Evolutionary conservation across 495 filamentous ascomycete species (phyloP), one percentile per base, ranked within the genome.

Genomic region (Xylaria sp.): DNA sequence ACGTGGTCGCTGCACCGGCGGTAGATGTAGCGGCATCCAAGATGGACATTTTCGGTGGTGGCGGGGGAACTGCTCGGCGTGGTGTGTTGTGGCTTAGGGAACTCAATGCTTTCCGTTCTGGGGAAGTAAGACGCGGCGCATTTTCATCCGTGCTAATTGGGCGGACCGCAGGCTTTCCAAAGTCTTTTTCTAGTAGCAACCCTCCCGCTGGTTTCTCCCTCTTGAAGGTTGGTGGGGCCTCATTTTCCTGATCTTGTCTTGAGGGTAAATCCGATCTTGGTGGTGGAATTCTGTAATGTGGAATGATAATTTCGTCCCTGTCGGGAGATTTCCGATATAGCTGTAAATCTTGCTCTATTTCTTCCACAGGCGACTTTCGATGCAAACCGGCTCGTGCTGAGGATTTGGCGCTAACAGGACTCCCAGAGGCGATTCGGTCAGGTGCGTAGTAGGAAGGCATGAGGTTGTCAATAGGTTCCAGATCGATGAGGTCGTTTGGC

Each of bases 11-110:
- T 14, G 93, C 92, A 15, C 94, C 95, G 35, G 90, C 94, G 5
- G 90, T 90, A 35, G 93, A 91, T 6, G 96, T 97, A 12, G 94
- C 96, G 8, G 95, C 92, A 63, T 98, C 93, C 6, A 97, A 83
- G 19, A 97, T 91, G 0, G 93, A 95, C 95, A 98, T 98, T 77
- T 97, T 98, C 0, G 96, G 92, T 5, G 92, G 92, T 5, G 91
- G 96, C 1, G 93, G 92, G 24, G 91, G 92, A 12, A 93, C 91
- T n/a, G 92, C 86, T 69, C 93, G 82, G 71, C 88, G 91, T 17
- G 94, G 93, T 12, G 95, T 96, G 75, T 98, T 99, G 71, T 89
- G 90, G 79, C 88, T 95, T 70, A 92, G 86, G 2, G 83, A 84
- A 1, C 90, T 87, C 6, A 99, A 83, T 33, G 91, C 90, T 74